phyloP scores from a whole-genome alignment of 805 yeast genomes.

The Ogataea glucozyma region DNA sequence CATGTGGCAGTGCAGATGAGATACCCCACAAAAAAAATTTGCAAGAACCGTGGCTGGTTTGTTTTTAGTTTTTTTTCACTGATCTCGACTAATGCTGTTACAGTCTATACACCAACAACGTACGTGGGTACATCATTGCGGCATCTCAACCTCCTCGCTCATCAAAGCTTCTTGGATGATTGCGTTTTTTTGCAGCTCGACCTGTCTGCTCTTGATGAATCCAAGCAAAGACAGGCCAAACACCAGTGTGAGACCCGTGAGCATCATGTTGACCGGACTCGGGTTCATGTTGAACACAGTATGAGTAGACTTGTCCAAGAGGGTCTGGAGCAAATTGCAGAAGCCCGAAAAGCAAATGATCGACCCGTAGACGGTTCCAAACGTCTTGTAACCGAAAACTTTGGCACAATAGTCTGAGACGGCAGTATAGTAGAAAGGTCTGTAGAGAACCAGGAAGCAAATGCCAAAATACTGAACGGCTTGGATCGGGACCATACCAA shows the following conservation, averaged over 20 bases:
- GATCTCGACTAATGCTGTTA: too few relatives aligned
- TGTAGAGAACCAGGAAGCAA: slow-evolving; percentile 68
- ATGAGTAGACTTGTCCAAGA: slow-evolving; percentile 72
- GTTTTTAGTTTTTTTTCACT: neutral
- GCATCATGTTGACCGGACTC: slow-evolving; percentile 63
- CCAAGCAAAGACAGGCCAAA: slow-evolving; percentile 48
- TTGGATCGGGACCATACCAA: slow-evolving; percentile 57
- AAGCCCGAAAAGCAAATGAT: slow-evolving; percentile 80
- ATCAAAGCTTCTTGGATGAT: slow-evolving; percentile 65
- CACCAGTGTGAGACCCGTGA: slow-evolving; percentile 55
- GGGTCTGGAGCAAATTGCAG: slow-evolving; percentile 72
- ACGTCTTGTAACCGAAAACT: slow-evolving; percentile 88
- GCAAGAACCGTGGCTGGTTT: too few relatives aligned
- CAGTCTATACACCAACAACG: neutral
- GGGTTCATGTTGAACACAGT: slow-evolving; percentile 71
- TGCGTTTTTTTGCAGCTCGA: slow-evolving; percentile 46
- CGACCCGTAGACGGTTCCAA: slow-evolving; percentile 89
- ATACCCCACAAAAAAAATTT: slow-evolving; percentile 3
- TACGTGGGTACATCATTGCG: slow-evolving; percentile 23
- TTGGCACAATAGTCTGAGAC: slow-evolving; percentile 90
- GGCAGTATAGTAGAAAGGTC: slow-evolving; percentile 93
- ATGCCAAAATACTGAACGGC: slow-evolving; percentile 69
- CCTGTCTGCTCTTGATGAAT: slow-evolving; percentile 45
- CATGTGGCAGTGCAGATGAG: slow-evolving; percentile 1
- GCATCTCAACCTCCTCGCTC: slow-evolving; percentile 51